These are phyloP conservation scores for Alternaria ethzedia DNA, from an alignment of 2,329 filamentous ascomycete genomes.

Conservation along the genomic window DNA sequence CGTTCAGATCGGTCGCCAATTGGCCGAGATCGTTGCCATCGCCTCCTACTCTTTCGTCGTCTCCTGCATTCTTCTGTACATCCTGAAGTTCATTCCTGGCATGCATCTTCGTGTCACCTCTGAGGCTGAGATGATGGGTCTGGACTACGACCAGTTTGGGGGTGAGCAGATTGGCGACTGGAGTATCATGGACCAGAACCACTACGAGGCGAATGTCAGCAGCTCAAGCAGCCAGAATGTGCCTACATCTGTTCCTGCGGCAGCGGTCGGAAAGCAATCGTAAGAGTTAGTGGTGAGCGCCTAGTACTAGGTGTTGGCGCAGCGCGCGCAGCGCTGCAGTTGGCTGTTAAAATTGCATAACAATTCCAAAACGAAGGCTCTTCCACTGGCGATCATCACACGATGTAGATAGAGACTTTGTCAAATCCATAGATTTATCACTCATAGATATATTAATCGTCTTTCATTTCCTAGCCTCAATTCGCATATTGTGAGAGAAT, in stretches of 20 bases:
- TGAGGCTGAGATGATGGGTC: constrained; percentile 61
- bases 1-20: constrained; percentile 62
- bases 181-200: constrained; percentile 46
- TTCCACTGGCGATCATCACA: neutral
- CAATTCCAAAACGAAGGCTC: neutral
- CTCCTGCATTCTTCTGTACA: constrained; percentile 58
- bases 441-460: neutral
- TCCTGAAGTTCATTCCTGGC: constrained; percentile 62
- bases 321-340: neutral
- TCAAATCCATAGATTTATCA: neutral
- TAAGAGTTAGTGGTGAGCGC: neutral
- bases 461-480: neutral
- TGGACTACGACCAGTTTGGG: constrained; percentile 63
- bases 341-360: neutral
- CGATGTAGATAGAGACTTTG: neutral
- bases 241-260: neutral
- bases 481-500: neutral
- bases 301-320: neutral
- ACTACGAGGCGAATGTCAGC: constrained; percentile 25
- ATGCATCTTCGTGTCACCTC: constrained; percentile 62
- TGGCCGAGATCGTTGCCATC: constrained; percentile 63
- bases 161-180: constrained; percentile 65
- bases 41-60: constrained; percentile 61
- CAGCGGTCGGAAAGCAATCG: constrained; percentile 11
- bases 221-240: constrained; percentile 34